Conservation (phyloP, 495 filamentous ascomycete species). For the Letharia columbiana region DNA sequence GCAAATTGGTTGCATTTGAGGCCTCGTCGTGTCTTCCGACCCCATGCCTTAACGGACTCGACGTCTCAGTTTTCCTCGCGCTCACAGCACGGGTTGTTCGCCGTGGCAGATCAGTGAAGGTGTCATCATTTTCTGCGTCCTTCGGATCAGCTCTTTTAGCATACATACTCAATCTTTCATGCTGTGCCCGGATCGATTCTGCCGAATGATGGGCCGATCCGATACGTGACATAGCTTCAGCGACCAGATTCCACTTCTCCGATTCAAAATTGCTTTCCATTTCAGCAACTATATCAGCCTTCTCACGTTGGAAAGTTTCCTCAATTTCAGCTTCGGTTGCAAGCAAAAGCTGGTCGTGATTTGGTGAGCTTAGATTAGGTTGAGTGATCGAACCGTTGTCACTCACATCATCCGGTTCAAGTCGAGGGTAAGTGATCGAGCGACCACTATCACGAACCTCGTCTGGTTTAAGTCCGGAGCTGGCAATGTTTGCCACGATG, state of each 20-base stretch:
- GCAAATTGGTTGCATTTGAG: not conserved
- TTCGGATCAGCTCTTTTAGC: not conserved
- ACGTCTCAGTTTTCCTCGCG: not conserved
- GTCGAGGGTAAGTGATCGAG: not conserved
- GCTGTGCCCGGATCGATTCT: not conserved
- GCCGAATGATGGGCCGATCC: not conserved
- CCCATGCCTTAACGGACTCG: not conserved
- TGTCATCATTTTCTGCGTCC: not conserved
- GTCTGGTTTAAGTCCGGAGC: not conserved
- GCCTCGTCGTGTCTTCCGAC: not conserved
- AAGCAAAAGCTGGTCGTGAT: not conserved
- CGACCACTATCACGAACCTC: not conserved
- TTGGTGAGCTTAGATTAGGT: not conserved
- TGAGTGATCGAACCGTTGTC: not conserved
- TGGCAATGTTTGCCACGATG: not conserved
- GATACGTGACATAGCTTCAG: slow-evolving; percentile 13
- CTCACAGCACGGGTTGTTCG: not conserved
- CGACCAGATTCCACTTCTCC: slow-evolving; percentile 13
- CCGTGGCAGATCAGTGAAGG: not conserved
- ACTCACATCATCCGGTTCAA: not conserved
- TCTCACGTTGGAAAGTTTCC: not conserved
- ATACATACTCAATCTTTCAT: not conserved
- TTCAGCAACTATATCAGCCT: slow-evolving; percentile 9
- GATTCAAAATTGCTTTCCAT: slow-evolving; percentile 2
- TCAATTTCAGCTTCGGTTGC: not conserved